phyloP scores from a whole-genome alignment of 306 rosid genomes.

The Fragaria iinumae region DNA sequence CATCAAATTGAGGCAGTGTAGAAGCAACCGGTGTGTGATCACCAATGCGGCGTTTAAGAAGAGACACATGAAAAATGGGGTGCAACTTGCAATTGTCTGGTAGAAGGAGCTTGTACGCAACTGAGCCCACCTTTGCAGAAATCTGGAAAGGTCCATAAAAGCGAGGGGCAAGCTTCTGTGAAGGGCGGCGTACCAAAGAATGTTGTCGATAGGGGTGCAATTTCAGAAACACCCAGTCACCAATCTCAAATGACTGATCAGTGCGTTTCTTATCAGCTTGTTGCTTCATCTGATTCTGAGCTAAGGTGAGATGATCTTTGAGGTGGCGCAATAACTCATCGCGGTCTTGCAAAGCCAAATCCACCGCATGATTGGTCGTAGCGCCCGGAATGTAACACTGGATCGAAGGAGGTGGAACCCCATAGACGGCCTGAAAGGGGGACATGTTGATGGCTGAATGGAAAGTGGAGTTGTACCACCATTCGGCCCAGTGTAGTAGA shows the following conservation, averaged over 20 bases:
- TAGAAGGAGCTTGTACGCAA: neutral
- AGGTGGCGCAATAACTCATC: neutral
- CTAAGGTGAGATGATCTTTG: neutral
- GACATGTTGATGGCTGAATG: neutral
- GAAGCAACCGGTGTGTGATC: too few relatives aligned
- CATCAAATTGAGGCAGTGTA: too few relatives aligned
- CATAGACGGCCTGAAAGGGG: neutral
- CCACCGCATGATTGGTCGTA: neutral
- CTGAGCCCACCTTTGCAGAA: neutral
- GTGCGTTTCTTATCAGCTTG: neutral
- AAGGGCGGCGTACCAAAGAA: neutral
- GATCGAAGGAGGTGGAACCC: neutral
- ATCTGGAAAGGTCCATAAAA: neutral
- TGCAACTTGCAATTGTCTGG: neutral
- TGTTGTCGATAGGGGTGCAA: neutral
- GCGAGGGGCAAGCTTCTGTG: neutral
- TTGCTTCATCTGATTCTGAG: neutral
- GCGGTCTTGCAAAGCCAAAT: neutral
- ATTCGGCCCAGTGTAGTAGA: neutral
- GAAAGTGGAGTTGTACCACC: neutral
- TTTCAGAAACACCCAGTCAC: neutral
- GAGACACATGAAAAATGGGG: too few relatives aligned
- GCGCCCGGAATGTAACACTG: neutral
- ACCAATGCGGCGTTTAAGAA: too few relatives aligned
- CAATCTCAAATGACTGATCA: neutral